Base-by-base conservation (phyloP, 2,329 filamentous ascomycete species). In the Colletotrichum spinosum region DNA sequence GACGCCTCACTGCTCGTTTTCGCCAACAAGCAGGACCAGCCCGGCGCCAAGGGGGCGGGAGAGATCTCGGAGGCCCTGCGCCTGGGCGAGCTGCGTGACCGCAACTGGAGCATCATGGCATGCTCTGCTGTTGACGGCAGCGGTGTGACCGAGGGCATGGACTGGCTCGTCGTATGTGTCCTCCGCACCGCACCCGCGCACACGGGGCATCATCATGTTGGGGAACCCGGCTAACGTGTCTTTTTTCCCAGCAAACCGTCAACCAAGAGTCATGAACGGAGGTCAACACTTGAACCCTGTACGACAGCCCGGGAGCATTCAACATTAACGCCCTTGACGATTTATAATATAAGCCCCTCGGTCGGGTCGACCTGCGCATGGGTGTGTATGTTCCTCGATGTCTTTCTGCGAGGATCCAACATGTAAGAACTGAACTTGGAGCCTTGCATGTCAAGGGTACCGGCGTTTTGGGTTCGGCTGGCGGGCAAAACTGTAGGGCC, bases 21-120 rank as follows among this genome's bases (percentile, higher is more conserved):
- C 79, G 96, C 96, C 74, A 99, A 99, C 83, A 99, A 99, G 83
- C 96, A 99, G 79, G 96, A 99, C 81, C 94, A 98, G 79, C 95
- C 95, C 2, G 96, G 96, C 15, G 95, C 96, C 53, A 97, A 97
- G 81, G 96, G 95, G 2, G 96, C 96, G 1, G 96, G 94, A 15
- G 96, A 98, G 78, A 99, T 99, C 69, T 97, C 93, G 60, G 95
- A 98, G 81, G 95, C 94, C 53, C 80, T 99, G 78, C 91, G 91
- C 73, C 81, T 99, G 70, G 94, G 93, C 58, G 94, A 97, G 79
- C 82, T 99, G 76, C 91, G 95, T 73, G 96, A 99, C 79, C 88
- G 96, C 74, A 99, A 98, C 84, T 99, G 96, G 96, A 98, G 94
- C 79, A 99, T 99, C 76, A 94, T 99, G 77, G 95, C 94, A 25